Conservation (phyloP, 495 filamentous ascomycete genomes). For the Aspergillus coremiiformis region DNA sequence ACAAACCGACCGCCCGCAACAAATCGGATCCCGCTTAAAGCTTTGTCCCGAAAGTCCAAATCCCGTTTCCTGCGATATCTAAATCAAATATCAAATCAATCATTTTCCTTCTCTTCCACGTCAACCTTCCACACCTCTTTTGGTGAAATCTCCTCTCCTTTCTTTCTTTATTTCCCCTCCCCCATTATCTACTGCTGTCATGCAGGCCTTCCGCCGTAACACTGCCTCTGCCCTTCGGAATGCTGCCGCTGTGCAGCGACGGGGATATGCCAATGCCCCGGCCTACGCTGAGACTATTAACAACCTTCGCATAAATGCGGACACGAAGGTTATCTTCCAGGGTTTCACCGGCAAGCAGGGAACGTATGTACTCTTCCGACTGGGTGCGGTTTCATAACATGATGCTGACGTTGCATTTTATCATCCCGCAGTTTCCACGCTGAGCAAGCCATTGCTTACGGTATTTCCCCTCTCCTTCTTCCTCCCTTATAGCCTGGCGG, state of each 20-base stretch:
- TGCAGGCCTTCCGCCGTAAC: conserved; percentile 50
- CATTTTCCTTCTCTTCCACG: conserved; percentile 21
- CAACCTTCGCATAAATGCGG: conserved; percentile 84
- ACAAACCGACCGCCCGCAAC: conserved; percentile 22
- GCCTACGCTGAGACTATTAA: conserved; percentile 75
- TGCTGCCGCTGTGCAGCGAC: conserved; percentile 45
- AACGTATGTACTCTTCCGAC: conserved; percentile 60
- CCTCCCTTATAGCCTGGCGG: conserved; percentile 12
- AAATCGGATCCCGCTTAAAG: conserved; percentile 39
- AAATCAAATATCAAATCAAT: not conserved
- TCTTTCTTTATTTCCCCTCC: conserved; percentile 14
- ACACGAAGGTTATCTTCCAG: conserved; percentile 94
- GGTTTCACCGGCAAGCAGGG: conserved; percentile 98
- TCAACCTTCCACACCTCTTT: conserved; percentile 11
- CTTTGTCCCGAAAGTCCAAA: conserved; percentile 38
- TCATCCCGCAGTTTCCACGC: conserved; percentile 74
- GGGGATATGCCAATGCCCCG: conserved; percentile 60
- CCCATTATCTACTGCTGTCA: conserved; percentile 19
- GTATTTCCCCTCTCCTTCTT: conserved; percentile 43
- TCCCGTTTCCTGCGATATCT: conserved; percentile 12
- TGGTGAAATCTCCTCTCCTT: conserved; percentile 8
- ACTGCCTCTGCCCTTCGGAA: conserved; percentile 44
- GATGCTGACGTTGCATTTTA: conserved; percentile 37
- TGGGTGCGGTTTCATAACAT: conserved; percentile 3
- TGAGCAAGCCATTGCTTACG: conserved; percentile 94